Evolutionary conservation across 2,329 filamentous ascomycete species (phyloP), one percentile per base, ranked within the genome.

Genomic region (Nigrograna mackinnonii): DNA sequence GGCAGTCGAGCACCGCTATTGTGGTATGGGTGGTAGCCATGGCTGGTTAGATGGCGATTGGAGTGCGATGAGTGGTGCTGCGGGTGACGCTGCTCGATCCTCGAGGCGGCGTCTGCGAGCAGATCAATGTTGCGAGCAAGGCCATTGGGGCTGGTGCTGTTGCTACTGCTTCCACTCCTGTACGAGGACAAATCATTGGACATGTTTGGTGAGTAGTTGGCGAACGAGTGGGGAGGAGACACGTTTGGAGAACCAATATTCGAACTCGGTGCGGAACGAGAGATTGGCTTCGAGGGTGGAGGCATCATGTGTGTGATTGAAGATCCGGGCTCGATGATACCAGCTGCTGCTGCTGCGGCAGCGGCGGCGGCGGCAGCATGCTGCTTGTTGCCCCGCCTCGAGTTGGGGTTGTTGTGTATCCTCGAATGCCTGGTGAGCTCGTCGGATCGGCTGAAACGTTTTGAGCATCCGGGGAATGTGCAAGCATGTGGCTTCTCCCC

Each of bases 391-490:
- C 90, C 91, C 64, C 92, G 80, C 66, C 94, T 82, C 44, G 91
- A 96, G 79, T 97, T 97, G 45, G 94, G 92, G 74, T 97, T 99
- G 83, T 89, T 96, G 82, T 99, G 92, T 75, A 99, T 99, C 69
- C 92, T 84, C 67, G 92, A 96, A 74, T 99, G 92, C 48, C 92
- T 86, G 49, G 94, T 99, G 57, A 99, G 79, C 74, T 99, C 92
- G 67, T 99, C 92, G 11, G 92, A 96, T 52, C 92, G 86, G 52
- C 89, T 95, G 77, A 99, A 97, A 62, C 92, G 89, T 76, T 97
- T 97, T 58, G 89, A 92, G 83, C 92, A 97, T 59, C 91, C 91
- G 4, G 90, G 91, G 64, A 92, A 96, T 68, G 89, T 86, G 82
- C 92, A 99, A 49, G 89, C 91, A 64, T 97, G 94, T 35, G 92